These are phyloP conservation scores for Closterium sp. DNA, from an alignment of 139 green algal species.

Conservation along the genomic window DNA sequence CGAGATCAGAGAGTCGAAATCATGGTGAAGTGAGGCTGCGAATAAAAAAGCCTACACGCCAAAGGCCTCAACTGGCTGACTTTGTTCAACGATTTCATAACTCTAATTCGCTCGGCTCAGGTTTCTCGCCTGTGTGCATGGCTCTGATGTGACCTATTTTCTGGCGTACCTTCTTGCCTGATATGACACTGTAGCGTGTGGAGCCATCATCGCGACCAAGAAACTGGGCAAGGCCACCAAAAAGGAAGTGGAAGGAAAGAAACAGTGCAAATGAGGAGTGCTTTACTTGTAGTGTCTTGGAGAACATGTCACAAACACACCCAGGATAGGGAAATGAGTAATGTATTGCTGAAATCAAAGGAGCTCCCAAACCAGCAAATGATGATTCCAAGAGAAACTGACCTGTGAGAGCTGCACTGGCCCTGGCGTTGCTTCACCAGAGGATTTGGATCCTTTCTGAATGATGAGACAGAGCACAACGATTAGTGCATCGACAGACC, in stretches of 20 bases:
- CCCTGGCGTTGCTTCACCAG: not conserved
- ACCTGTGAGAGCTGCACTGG: not conserved
- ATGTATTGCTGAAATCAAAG: not conserved
- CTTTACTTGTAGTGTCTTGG: not conserved
- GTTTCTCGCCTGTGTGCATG: too few relatives aligned
- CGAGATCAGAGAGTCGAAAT: not conserved
- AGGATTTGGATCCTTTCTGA: not conserved
- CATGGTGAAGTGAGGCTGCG: not conserved
- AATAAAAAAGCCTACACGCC: not conserved
- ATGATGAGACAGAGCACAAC: not conserved
- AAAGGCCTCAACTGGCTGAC: not conserved
- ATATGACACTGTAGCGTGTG: not conserved
- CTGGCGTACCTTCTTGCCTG: not conserved
- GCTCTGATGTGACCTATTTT: not conserved
- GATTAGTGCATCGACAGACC: not conserved
- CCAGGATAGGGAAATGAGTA: too few relatives aligned
- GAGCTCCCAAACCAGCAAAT: not conserved
- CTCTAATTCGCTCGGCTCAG: too few relatives aligned
- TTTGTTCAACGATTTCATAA: not conserved
- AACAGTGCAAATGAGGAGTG: not conserved
- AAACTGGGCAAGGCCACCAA: not conserved
- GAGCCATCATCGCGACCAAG: not conserved
- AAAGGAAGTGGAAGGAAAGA: not conserved
- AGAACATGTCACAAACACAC: not conserved
- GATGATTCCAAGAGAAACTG: not conserved